phyloP scores from a whole-genome alignment of 1,139 yeast genomes.

The Debaryomyces sp. region DNA sequence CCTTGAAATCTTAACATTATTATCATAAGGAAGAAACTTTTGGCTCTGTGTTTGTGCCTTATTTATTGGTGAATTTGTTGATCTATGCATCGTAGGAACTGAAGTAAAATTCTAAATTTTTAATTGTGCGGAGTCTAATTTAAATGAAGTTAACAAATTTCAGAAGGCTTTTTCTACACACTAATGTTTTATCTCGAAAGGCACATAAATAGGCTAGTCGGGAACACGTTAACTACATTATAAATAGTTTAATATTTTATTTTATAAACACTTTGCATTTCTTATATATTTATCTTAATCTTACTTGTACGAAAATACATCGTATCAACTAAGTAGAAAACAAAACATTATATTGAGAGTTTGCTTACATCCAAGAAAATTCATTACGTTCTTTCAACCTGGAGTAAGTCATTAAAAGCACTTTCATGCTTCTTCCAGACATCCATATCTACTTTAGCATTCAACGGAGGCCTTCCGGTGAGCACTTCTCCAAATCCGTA shows the following conservation, averaged over 20 bases:
- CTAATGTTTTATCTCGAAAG: too few species aligned
- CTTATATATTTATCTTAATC: too few species aligned
- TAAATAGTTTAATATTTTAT: too few species aligned
- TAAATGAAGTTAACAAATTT: too few species aligned
- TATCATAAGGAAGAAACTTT: background rate
- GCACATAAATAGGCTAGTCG: too few species aligned
- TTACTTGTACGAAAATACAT: too few species aligned
- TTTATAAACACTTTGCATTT: too few species aligned
- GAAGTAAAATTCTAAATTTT: background rate
- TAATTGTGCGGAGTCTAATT: background rate
- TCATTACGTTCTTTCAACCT: background rate
- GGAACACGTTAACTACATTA: too few species aligned
- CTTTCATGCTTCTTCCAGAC: constrained; percentile 9
- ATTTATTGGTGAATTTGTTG: background rate
- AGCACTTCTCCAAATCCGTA: constrained; percentile 16
- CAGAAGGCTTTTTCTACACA: too few species aligned
- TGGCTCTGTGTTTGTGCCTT: background rate
- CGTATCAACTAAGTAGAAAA: too few species aligned
- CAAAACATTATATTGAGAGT: too few species aligned
- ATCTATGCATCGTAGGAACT: background rate
- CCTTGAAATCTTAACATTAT: constrained; percentile 17
- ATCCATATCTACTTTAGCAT: background rate
- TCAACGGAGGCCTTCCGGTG: constrained; percentile 20
- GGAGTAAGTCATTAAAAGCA: constrained; percentile 12
- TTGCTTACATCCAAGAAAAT: background rate